A percentile compares a stretch with the other conserved stretches of the same genome.
phyloP scores from a whole-genome alignment of 495 filamentous ascomycete genomes.

The Baudoinia panamericana region DNA sequence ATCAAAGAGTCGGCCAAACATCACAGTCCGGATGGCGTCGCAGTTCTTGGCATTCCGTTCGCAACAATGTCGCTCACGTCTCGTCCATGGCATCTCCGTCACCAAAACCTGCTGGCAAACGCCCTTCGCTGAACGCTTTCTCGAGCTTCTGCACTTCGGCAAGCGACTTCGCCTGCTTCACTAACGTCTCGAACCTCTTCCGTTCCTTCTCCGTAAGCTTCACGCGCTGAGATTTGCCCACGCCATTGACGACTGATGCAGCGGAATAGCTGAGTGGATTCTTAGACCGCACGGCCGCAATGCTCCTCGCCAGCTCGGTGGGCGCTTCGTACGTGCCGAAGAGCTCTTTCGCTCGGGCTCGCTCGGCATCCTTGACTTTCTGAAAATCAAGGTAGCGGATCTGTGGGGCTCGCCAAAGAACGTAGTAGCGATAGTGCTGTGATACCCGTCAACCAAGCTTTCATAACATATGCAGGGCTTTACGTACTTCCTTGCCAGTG shows the following conservation, averaged over 20 bases:
- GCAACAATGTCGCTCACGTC: conserved; percentile 13
- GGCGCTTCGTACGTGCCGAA: conserved; percentile 70
- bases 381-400: conserved; percentile 88
- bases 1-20: too few species aligned
- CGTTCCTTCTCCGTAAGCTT: conserved; percentile 58
- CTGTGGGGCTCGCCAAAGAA: conserved; percentile 71
- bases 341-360: conserved; percentile 56
- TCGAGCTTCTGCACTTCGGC: conserved; percentile 51
- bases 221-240: conserved; percentile 48
- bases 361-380: conserved; percentile 79
- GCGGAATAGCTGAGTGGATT: conserved; percentile 45
- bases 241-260: conserved; percentile 31
- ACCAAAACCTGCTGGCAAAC: conserved; percentile 51
- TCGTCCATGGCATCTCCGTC: conserved; percentile 20
- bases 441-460: conserved; percentile 3
- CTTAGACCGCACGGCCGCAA: conserved; percentile 15
- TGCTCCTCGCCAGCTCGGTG: conserved; percentile 58
- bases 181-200: conserved; percentile 58
- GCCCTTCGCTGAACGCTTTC: conserved; percentile 69
- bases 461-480: too few species aligned
- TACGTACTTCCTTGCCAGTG: conserved; percentile 74
- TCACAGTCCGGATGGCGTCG: too few species aligned
- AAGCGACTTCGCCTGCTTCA: conserved; percentile 71
- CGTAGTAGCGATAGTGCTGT: conserved; percentile 84
- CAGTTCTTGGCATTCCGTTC: too few species aligned